Conservation (phyloP, 768 basidiomycete genomes). For the Hortiboletus flavorubellus region DNA sequence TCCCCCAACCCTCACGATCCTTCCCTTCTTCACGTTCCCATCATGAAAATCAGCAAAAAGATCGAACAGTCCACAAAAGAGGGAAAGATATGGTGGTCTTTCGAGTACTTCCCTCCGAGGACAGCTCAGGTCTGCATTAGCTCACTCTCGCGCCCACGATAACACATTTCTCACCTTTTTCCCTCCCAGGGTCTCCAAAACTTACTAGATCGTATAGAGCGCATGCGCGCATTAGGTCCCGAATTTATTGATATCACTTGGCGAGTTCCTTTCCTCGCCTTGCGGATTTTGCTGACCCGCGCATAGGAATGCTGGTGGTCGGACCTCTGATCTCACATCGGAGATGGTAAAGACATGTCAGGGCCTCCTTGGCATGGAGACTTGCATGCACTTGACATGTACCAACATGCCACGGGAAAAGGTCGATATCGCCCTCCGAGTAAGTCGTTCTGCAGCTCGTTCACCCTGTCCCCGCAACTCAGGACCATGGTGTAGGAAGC, state of each 20-base stretch:
- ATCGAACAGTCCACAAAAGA: conserved; percentile 82
- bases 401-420: conserved; percentile 98
- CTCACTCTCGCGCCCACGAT: not conserved
- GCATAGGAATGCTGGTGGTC: conserved; percentile 90
- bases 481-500: conserved; percentile 61
- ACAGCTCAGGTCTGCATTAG: conserved; percentile 74
- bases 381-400: conserved; percentile 98
- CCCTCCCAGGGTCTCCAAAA: conserved; percentile 63
- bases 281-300: conserved; percentile 1
- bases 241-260: conserved; percentile 99
- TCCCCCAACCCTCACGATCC: conserved; percentile 16
- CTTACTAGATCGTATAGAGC: conserved; percentile 95
- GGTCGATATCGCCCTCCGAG: conserved; percentile 85
- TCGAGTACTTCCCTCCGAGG: conserved; percentile 96
- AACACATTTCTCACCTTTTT: not conserved
- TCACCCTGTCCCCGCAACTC: conserved; percentile 1
- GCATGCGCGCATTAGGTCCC: conserved; percentile 92
- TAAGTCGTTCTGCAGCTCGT: conserved; percentile 38
- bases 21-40: conserved; percentile 18
- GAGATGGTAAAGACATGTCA: conserved; percentile 96
- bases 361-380: conserved; percentile 88
- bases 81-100: conserved; percentile 94
- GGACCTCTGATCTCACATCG: conserved; percentile 90
- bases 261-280: conserved; percentile 36
- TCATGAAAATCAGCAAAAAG: conserved; percentile 95